Evolutionary conservation across 805 yeast species (phyloP).

Genomic region (Myxozyma mucilagina): DNA sequence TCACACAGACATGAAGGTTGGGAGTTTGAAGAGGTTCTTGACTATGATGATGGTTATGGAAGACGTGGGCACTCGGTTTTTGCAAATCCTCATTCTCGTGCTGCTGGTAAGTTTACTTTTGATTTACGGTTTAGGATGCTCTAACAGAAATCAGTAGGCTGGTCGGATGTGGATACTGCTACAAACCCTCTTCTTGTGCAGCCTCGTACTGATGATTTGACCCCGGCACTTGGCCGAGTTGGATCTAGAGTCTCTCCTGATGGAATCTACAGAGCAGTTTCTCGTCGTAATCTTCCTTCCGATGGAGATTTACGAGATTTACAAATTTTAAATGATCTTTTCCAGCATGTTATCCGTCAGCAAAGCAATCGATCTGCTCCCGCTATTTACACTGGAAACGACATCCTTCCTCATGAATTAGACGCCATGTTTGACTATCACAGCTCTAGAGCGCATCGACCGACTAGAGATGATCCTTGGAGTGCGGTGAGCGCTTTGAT

Average conservation of each 20-base stretch:
- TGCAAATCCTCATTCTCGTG: neutral
- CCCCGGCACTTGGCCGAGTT: neutral
- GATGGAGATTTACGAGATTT: conserved; percentile 16
- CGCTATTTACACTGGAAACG: conserved; percentile 6
- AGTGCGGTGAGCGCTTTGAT: conserved; percentile 30
- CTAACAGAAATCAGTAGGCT: conserved; percentile 5
- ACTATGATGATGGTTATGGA: conserved; percentile 8
- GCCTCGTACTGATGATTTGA: conserved; percentile 4
- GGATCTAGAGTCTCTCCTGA: neutral
- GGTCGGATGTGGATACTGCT: conserved; percentile 21
- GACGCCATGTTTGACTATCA: conserved; percentile 19
- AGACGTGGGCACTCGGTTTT: conserved; percentile 7
- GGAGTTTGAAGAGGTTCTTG: conserved; percentile 22
- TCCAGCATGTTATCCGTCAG: conserved; percentile 23
- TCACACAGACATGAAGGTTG: conserved; percentile 17
- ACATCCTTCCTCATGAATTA: conserved; percentile 21
- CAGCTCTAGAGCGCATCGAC: conserved; percentile 6
- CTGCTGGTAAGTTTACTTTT: neutral
- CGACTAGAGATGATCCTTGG: conserved; percentile 22
- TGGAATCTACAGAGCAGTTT: conserved; percentile 1
- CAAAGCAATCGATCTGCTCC: conserved; percentile 6
- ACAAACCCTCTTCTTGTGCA: conserved; percentile 26
- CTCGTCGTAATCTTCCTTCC: neutral
- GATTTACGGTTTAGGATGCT: neutral
- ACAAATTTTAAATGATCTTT: conserved; percentile 16